Evolutionary conservation across 345 rosid genomes (phyloP).

Genomic region (Cardiospermum halicacabum): DNA sequence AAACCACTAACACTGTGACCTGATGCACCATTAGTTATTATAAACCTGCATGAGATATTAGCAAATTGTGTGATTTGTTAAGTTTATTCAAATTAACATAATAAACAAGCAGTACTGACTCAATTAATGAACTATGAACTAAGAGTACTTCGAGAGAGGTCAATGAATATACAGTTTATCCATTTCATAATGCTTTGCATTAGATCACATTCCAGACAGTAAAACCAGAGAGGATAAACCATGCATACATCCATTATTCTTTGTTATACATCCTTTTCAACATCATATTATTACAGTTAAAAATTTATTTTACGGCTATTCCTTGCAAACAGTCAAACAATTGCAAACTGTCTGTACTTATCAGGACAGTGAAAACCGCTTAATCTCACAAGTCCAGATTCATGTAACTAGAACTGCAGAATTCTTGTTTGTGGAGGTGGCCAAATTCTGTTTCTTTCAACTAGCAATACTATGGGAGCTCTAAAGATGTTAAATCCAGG

Average conservation of each 20-base stretch:
- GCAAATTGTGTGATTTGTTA: neutral
- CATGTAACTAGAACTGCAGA: no score
- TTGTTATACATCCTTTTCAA: no score
- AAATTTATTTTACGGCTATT: neutral
- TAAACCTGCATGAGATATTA: slow-evolving; percentile 51
- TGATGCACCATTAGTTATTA: slow-evolving; percentile 80
- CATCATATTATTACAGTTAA: neutral
- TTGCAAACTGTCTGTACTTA: neutral
- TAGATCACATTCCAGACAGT: neutral
- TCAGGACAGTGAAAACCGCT: no score
- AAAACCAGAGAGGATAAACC: neutral
- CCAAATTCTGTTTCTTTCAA: neutral
- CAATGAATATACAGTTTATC: neutral
- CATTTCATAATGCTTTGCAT: neutral
- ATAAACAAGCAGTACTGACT: neutral
- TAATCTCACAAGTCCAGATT: no score
- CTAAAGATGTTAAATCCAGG: neutral
- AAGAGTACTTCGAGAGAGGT: neutral
- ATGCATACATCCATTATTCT: neutral
- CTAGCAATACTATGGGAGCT: neutral
- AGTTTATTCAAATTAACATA: neutral
- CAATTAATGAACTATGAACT: neutral
- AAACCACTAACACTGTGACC: slow-evolving; percentile 68
- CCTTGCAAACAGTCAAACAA: neutral
- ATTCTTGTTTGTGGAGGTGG: neutral